phyloP scores from a whole-genome alignment of 139 green algal species.

The Helicosporidium sp. region DNA sequence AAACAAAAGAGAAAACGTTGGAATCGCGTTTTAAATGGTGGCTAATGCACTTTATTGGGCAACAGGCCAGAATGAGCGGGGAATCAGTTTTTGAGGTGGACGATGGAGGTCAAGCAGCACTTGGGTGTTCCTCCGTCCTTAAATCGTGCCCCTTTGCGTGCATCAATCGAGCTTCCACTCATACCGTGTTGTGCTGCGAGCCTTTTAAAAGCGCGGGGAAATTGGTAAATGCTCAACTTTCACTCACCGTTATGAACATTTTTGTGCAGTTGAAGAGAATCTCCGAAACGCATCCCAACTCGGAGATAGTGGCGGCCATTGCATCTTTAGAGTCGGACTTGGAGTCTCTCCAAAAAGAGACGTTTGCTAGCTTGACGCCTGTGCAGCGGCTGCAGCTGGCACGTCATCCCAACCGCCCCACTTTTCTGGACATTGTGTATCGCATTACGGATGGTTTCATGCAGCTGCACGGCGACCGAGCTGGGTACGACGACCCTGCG shows the following conservation, averaged over 20 bases:
- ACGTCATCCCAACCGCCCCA: conserved; percentile 80
- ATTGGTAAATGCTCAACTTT: no score
- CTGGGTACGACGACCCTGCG: conserved; percentile 67
- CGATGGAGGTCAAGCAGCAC: no score
- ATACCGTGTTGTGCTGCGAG: no score
- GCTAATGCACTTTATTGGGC: not conserved
- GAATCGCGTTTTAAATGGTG: no score
- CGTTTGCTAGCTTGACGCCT: conserved; percentile 75
- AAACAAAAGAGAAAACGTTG: no score
- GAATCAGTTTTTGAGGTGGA: no score
- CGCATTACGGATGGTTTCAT: conserved; percentile 95
- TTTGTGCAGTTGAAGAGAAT: not conserved
- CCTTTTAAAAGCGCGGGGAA: no score
- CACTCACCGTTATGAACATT: no score
- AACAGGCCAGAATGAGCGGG: no score
- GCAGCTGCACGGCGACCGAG: conserved; percentile 88
- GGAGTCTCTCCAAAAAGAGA: conserved; percentile 54
- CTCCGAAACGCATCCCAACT: not conserved
- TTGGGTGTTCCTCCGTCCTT: no score
- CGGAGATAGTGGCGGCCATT: not conserved
- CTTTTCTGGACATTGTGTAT: conserved; percentile 88
- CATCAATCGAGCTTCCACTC: no score
- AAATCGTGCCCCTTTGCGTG: no score
- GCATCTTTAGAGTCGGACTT: not conserved
- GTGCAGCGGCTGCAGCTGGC: conserved; percentile 82